Base-by-base conservation (phyloP, 2,329 filamentous ascomycete genomes). In the Amesomyces nigricolor region DNA sequence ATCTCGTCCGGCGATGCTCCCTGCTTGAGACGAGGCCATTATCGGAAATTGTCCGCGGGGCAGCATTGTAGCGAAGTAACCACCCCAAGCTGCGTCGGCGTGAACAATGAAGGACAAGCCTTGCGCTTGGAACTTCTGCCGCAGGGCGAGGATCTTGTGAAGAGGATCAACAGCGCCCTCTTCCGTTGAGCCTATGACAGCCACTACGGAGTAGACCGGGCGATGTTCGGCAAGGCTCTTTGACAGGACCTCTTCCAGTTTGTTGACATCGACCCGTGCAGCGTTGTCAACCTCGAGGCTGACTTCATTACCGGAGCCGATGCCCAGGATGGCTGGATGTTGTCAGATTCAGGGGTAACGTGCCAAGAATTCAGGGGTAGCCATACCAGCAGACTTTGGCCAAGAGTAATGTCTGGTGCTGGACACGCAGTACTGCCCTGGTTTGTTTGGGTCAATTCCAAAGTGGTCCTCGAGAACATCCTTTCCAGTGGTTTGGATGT, bases 41-140 rank as follows among this genome's bases (percentile, higher is more conserved):
- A 35, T 10, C 9, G 32, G 32, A 2, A 13, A 9, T 35, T 9
- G 32, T 3, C 32, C 32, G 11, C 32, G 32, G 11, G 32, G 32
- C n/a, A 78, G 35, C 73, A 76, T 75, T 0, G 71, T 70, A 29
- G 68, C 67, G 53, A 78, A 78, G 54, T 78, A 78, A 0, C 76
- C 76, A 16, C 76, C 75, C 76, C 76, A 78, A 0, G 75, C 75
- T 0, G 74, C 76, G 55, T 78, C 76, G 1, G 67, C 72, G 52
- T 78, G 76, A 9, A 78, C 65, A 0, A 74, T 54, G 49, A 78
- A 78, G 0, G 74, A 76, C 0, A 78, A 59, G 0, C 75, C 75
- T 17, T 68, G 54, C 2, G 63, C 63, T 59, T 76, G 73, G 47
- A 72, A 73, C 17, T 68, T 59, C 14, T 70, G 64, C 3, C 75